Evolutionary conservation across 1,284 basidiomycete genomes (phyloP).

Genomic region (Inonotus obliquus): DNA sequence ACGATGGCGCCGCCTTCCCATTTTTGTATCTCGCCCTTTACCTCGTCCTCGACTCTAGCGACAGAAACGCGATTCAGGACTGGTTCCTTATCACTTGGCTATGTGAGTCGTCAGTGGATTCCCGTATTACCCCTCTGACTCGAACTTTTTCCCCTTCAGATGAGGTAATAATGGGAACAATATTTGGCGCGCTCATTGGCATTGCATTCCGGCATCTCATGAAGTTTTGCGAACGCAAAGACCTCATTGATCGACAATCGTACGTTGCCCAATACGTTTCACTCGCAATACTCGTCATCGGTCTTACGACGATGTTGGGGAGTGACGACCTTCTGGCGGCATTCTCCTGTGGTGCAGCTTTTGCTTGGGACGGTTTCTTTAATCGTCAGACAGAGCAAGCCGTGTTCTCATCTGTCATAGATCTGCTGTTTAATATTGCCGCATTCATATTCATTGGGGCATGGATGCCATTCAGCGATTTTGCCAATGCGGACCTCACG

Average conservation of each 20-base stretch:
- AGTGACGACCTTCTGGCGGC: slow-evolving; percentile 92
- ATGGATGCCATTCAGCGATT: slow-evolving; percentile 87
- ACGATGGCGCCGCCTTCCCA: slow-evolving; percentile 95
- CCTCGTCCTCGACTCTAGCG: slow-evolving; percentile 68
- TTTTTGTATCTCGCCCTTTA: slow-evolving; percentile 94
- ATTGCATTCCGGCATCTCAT: slow-evolving; percentile 87
- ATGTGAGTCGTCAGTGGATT: slow-evolving; percentile 44
- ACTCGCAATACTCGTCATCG: slow-evolving; percentile 77
- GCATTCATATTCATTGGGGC: slow-evolving; percentile 92
- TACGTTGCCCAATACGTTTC: slow-evolving; percentile 79
- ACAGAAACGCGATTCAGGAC: slow-evolving; percentile 65
- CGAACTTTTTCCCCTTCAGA: slow-evolving; percentile 39
- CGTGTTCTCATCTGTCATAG: slow-evolving; percentile 95
- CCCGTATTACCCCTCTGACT: slow-evolving; percentile 6
- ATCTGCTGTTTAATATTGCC: slow-evolving; percentile 85
- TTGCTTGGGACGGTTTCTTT: slow-evolving; percentile 99
- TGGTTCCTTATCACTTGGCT: slow-evolving; percentile 87
- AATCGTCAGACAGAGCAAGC: slow-evolving; percentile 94
- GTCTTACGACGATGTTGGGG: slow-evolving; percentile 82
- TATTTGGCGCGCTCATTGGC: slow-evolving; percentile 80
- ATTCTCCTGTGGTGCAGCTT: slow-evolving; percentile 93
- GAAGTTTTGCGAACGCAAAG: slow-evolving; percentile 88
- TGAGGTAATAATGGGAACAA: slow-evolving; percentile 77
- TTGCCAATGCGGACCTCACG: slow-evolving; percentile 59
- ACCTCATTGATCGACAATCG: slow-evolving; percentile 94